These are phyloP conservation scores for Butyriboletus appendiculatus DNA, from an alignment of 1,284 basidiomycete genomes.

Conservation along the genomic window DNA sequence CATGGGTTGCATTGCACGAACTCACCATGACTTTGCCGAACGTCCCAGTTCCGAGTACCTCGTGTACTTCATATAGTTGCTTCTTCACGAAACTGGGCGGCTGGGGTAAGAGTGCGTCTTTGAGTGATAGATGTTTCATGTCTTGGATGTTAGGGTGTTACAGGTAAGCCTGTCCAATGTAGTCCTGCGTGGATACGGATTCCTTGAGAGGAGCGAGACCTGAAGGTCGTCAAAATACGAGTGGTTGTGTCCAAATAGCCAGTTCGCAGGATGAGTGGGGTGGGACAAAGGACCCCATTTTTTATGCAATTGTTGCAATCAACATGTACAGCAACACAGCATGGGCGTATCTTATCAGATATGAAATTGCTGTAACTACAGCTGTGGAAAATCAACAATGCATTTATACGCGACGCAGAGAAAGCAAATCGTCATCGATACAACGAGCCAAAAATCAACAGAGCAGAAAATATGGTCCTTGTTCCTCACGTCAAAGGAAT, in stretches of 20 bases:
- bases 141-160: neutral
- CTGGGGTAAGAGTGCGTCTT: constrained; percentile 66
- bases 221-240: neutral
- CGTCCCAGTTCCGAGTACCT: constrained; percentile 76
- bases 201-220: neutral
- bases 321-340: neutral
- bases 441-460: neutral
- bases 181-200: neutral
- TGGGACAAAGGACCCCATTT: neutral
- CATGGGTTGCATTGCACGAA: constrained; percentile 9
- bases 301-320: neutral
- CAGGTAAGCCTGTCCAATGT: neutral
- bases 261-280: constrained; percentile 3
- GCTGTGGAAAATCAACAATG: neutral
- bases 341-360: constrained; percentile 24
- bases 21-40: constrained; percentile 88
- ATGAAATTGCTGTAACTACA: neutral
- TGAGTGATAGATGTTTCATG: constrained; percentile 40
- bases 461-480: neutral
- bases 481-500: constrained; percentile 11
- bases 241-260: neutral
- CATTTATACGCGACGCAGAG: neutral
- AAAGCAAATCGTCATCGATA: constrained; percentile 7
- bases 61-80: constrained; percentile 73
- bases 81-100: constrained; percentile 86